A percentile compares a stretch with the other conserved stretches of the same genome.
These are phyloP conservation scores for Elongisporangium prolatum DNA, from an alignment of 352 stramenopile species.

Conservation along the genomic window DNA sequence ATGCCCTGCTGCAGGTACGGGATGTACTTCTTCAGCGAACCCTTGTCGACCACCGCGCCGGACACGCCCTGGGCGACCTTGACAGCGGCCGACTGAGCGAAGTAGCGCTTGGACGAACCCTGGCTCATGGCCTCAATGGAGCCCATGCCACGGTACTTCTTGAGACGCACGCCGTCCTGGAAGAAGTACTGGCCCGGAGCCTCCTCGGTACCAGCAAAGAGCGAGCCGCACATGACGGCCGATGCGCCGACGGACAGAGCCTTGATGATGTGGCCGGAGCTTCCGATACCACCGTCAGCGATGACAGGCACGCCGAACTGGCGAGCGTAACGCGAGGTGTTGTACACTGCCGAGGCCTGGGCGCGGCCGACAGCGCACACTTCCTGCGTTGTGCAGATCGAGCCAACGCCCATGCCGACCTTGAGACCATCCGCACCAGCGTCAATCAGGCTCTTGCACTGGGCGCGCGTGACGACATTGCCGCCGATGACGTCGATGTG, in stretches of 20 bases:
- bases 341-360: slow-evolving; percentile 98
- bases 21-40: slow-evolving; percentile 98
- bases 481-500: slow-evolving; percentile 98
- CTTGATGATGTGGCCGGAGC: slow-evolving; percentile 98
- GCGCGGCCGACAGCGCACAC: slow-evolving; percentile 97
- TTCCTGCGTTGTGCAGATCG: slow-evolving; percentile 99
- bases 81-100: slow-evolving; percentile 86
- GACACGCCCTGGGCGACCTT: slow-evolving; percentile 99
- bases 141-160: slow-evolving; percentile 99
- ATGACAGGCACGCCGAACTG: slow-evolving; percentile 98
- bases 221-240: slow-evolving; percentile 99
- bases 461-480: slow-evolving; percentile 98
- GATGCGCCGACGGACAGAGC: slow-evolving; percentile 96
- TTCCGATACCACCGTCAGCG: slow-evolving; percentile 98
- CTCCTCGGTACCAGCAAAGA: slow-evolving; percentile 99
- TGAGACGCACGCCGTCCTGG: slow-evolving; percentile 99
- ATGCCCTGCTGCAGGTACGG: slow-evolving; percentile 99
- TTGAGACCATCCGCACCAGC: slow-evolving; percentile 98
- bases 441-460: slow-evolving; percentile 98
- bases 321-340: slow-evolving; percentile 94
- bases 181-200: slow-evolving; percentile 99
- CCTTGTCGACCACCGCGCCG: slow-evolving; percentile 99
- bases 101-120: slow-evolving; percentile 93
- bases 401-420: slow-evolving; percentile 99
- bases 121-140: slow-evolving; percentile 99